phyloP scores from a whole-genome alignment of 208 protist genomes.

The Endotrypanum monterogeii region DNA sequence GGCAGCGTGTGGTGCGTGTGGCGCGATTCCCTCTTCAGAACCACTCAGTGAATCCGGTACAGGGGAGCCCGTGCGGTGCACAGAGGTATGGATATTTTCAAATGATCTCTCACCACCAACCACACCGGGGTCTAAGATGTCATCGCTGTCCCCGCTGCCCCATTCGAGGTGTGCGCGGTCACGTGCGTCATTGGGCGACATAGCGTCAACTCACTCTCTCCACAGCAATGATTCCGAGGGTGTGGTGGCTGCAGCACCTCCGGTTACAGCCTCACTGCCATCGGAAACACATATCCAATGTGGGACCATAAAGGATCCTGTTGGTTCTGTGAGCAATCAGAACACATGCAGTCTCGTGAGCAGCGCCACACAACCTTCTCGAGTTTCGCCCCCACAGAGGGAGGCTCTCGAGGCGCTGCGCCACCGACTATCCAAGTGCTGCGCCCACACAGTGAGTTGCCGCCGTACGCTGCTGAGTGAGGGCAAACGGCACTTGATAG shows the following conservation, averaged over 20 bases:
- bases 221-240: not conserved
- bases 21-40: not conserved
- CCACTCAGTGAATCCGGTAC: not conserved
- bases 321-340: not conserved
- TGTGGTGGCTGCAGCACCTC: not conserved
- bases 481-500: conserved; percentile 31
- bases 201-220: not conserved
- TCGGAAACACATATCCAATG: not conserved
- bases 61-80: not conserved
- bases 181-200: too few species aligned
- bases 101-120: not conserved
- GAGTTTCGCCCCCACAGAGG: not conserved
- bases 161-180: not conserved
- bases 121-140: not conserved
- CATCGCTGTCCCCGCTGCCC: not conserved
- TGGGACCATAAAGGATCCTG: not conserved
- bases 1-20: not conserved
- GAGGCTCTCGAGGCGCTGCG: conserved; percentile 29
- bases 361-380: not conserved
- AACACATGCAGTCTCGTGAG: not conserved
- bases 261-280: not conserved
- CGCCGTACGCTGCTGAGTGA: conserved; percentile 29
- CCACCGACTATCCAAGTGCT: conserved; percentile 25
- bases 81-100: not conserved
- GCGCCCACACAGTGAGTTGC: conserved; percentile 7